A percentile compares a stretch with the other conserved stretches of the same genome.
These are phyloP conservation scores for Cercospora zeae-maydis DNA, from an alignment of 2,329 filamentous ascomycete genomes.

Conservation along the genomic window DNA sequence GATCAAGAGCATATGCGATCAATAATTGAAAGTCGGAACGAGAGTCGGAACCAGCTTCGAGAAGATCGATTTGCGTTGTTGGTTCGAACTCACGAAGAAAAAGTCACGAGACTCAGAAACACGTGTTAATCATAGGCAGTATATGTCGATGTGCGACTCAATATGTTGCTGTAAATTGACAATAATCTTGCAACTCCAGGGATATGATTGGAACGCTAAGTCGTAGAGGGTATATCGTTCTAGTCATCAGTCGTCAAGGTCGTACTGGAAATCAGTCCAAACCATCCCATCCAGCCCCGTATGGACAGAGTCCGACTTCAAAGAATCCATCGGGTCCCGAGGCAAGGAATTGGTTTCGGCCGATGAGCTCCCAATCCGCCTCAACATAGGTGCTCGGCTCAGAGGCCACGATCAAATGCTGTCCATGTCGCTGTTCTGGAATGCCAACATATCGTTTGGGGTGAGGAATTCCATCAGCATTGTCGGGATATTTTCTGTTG, in stretches of 20 bases:
- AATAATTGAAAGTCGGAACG: no score
- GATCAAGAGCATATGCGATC: background rate
- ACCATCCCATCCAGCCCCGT: slow-evolving; percentile 41
- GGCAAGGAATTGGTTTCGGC: slow-evolving; percentile 46
- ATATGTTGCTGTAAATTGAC: no score
- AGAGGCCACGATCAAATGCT: slow-evolving; percentile 53
- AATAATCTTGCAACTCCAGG: background rate
- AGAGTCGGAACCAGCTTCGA: no score
- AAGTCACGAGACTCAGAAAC: no score
- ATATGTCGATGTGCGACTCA: background rate
- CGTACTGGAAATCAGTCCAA: slow-evolving; percentile 27
- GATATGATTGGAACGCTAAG: background rate
- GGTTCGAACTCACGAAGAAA: background rate
- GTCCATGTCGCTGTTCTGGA: slow-evolving; percentile 43
- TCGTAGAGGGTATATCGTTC: slow-evolving; percentile 3
- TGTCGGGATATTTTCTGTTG: slow-evolving; percentile 52
- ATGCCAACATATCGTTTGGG: slow-evolving; percentile 34
- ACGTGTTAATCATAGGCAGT: no score
- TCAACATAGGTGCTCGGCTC: slow-evolving; percentile 54
- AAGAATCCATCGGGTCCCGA: slow-evolving; percentile 42
- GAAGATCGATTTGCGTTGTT: background rate
- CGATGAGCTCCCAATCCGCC: slow-evolving; percentile 51
- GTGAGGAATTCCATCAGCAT: slow-evolving; percentile 44
- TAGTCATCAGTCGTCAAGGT: background rate
- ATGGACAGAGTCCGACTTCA: slow-evolving; percentile 39